phyloP scores from a whole-genome alignment of 176 grass and related monocot species.

The Areca catechu region DNA sequence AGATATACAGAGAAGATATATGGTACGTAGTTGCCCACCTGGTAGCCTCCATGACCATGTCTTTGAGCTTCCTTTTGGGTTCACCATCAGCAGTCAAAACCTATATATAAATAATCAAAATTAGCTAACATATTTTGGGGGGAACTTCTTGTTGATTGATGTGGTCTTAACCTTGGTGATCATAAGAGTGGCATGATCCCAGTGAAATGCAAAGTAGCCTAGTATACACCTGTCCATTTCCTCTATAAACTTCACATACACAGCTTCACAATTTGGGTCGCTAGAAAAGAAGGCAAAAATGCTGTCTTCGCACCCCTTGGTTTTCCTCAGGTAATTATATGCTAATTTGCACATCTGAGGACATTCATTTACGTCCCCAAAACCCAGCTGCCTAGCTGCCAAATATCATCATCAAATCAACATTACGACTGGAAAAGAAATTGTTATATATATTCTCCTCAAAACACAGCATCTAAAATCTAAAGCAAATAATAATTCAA shows the following conservation, averaged over 20 bases:
- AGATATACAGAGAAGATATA: background rate
- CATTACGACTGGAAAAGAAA: too few species aligned
- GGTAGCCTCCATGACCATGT: slow-evolving; percentile 81
- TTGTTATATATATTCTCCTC: too few species aligned
- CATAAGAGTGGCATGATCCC: slow-evolving; percentile 51
- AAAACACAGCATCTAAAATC: too few species aligned
- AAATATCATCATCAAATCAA: too few species aligned
- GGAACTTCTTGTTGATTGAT: background rate
- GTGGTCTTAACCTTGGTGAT: slow-evolving; percentile 57
- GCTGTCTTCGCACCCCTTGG: slow-evolving; percentile 54
- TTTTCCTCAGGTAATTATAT: slow-evolving; percentile 54
- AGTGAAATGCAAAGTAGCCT: slow-evolving; percentile 95
- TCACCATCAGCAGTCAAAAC: slow-evolving; percentile 47
- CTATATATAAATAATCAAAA: slow-evolving; percentile 13
- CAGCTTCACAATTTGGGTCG: slow-evolving; percentile 45
- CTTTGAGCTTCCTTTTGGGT: slow-evolving; percentile 62
- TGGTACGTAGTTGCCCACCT: too few species aligned
- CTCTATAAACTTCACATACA: slow-evolving; percentile 68
- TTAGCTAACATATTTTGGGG: too few species aligned
- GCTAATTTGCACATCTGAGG: slow-evolving; percentile 54
- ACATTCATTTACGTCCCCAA: slow-evolving; percentile 48
- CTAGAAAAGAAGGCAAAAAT: slow-evolving; percentile 72
- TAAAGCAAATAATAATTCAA: too few species aligned
- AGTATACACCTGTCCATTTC: slow-evolving; percentile 88
- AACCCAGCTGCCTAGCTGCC: slow-evolving; percentile 71